A percentile compares a stretch with the other conserved stretches of the same genome.
Conservation (phyloP, 106 monocot genomes). For the Cymbidium sinense region DNA sequence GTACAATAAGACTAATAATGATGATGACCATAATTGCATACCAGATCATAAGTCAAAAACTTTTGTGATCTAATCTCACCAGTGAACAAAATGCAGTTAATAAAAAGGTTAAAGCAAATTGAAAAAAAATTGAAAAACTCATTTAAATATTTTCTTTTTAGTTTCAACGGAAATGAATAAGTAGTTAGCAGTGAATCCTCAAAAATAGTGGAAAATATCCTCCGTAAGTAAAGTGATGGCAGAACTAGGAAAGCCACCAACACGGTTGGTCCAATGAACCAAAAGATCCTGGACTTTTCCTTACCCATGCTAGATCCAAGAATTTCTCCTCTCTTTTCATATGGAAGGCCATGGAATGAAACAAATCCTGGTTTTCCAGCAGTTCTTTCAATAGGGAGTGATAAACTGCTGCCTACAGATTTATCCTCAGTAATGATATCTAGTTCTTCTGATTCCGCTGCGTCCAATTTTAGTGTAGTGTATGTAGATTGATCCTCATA, state of each 20-base stretch:
- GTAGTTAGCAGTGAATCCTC: constrained; percentile 78
- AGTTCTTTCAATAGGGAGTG: constrained; percentile 14
- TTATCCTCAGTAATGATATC: constrained; percentile 11
- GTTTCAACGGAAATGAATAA: neutral
- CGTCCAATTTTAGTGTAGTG: constrained; percentile 22
- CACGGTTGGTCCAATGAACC: constrained; percentile 81
- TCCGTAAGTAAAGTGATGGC: constrained; percentile 83
- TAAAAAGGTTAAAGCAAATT: too few species aligned
- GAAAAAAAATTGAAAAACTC: neutral
- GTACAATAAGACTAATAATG: neutral
- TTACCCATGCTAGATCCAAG: constrained; percentile 17
- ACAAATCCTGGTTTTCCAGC: constrained; percentile 69
- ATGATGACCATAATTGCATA: too few species aligned
- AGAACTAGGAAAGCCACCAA: constrained; percentile 81
- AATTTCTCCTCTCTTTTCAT: constrained; percentile 24
- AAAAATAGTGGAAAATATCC: constrained; percentile 56
- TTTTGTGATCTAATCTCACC: too few species aligned
- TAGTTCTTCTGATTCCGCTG: constrained; percentile 13
- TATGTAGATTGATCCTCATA: constrained; percentile 27
- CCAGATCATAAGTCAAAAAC: too few species aligned
- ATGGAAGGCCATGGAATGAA: constrained; percentile 44
- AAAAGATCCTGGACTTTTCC: constrained; percentile 43
- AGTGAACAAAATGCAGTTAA: too few species aligned
- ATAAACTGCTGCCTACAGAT: constrained; percentile 14
- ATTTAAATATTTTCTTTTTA: neutral